Base-by-base conservation (phyloP, 2,329 filamentous ascomycete species). In the Arachnomyces sp. region DNA sequence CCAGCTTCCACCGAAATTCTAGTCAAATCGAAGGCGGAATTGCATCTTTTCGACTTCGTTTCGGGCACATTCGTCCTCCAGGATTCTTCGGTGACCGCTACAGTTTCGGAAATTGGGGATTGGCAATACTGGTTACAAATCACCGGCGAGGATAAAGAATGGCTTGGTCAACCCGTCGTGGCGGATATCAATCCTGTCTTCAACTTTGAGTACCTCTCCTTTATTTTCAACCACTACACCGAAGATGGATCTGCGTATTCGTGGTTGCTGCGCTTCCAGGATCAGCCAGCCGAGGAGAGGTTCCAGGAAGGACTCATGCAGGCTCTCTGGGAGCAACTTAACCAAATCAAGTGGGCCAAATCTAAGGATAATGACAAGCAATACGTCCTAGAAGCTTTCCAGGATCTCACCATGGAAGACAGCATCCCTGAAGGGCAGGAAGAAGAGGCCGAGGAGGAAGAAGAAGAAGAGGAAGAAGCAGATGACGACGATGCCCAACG, bases 71-170 rank as follows among this genome's bases (percentile, higher is more conserved):
- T 98, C 58, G 74, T 90, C 20, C 63, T 84, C 14, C 82, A 94
- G 54, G 88, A 94, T 49, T 65, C 74, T 0, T 73, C 77, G 2
- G 81, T 95, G 28, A 77, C 77, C 31, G 86, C 86, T 5, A 81
- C 79, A 0, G 89, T 98, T 8, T 83, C 81, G 0, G 90, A 96
- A 57, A 75, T 88, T 39, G 90, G 89, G 6, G 77, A 81, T 41
- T 98, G 92, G 92, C 77, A 92, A 49, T 98, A 96, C 65, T 96
- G 88, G 88, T 71, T 98, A 25, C 86, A 95, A 56, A 82, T 96
- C 40, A 76, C 77, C 31, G 81, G 82, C 46, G 72, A 77, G 30
- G 78, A 85, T 28, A 81, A 79, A 54, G 80, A 89, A 39, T 95
- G 88, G 86, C 71, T 98, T 2, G 88, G 88, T 15, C 85, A 94